Conservation (phyloP, 2,329 filamentous ascomycete species). For the Didymella keratinophila region DNA sequence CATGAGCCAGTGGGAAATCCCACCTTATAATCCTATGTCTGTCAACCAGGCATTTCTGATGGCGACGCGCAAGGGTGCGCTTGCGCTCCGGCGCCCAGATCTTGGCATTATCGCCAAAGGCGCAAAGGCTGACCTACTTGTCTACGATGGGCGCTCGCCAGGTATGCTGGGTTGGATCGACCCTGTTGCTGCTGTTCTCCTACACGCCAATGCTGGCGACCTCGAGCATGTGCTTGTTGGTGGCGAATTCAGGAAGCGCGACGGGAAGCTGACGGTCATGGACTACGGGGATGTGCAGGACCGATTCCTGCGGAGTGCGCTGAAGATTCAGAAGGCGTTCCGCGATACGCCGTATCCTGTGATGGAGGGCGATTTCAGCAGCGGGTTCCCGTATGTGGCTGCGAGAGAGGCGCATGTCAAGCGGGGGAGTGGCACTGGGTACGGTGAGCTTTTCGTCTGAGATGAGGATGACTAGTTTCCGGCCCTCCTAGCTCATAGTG, state of each 20-base stretch:
- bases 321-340: not conserved
- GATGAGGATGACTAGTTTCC: not conserved
- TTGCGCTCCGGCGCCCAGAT: slow-evolving; percentile 61
- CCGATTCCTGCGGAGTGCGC: not conserved
- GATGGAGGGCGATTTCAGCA: not conserved
- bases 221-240: slow-evolving; percentile 61
- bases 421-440: not conserved
- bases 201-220: slow-evolving; percentile 64
- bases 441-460: not conserved
- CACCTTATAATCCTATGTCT: slow-evolving; percentile 60
- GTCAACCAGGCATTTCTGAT: slow-evolving; percentile 64
- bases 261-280: slow-evolving; percentile 48
- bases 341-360: not conserved
- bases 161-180: slow-evolving; percentile 63
- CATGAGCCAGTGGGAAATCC: slow-evolving; percentile 55
- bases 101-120: slow-evolving; percentile 60
- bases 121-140: slow-evolving; percentile 63
- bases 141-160: slow-evolving; percentile 61
- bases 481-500: not conserved
- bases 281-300: not conserved
- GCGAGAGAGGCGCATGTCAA: not conserved
- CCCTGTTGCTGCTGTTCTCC: slow-evolving; percentile 63
- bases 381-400: not conserved
- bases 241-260: slow-evolving; percentile 59
- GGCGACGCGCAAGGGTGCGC: slow-evolving; percentile 61